These are phyloP conservation scores for Dipteronia sinensis DNA, from an alignment of 345 rosid genomes.

Conservation along the genomic window DNA sequence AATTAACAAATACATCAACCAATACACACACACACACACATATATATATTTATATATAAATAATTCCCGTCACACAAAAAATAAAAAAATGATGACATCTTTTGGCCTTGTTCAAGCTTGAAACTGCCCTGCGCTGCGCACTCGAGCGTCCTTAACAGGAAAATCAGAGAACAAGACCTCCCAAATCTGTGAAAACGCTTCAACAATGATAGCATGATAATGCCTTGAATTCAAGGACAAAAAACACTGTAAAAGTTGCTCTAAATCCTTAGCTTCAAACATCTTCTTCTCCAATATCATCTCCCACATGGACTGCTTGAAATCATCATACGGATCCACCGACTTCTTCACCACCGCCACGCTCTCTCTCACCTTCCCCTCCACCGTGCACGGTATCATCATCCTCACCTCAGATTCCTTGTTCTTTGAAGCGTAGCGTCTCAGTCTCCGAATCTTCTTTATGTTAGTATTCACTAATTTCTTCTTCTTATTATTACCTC, in stretches of 20 bases:
- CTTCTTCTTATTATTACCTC: slow-evolving; percentile 10
- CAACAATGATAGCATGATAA: slow-evolving; percentile 49
- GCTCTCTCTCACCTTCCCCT: slow-evolving; percentile 43
- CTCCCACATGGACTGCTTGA: slow-evolving; percentile 65
- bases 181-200: slow-evolving; percentile 63
- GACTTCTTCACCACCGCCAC: slow-evolving; percentile 64
- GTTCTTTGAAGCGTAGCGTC: slow-evolving; percentile 25
- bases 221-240: slow-evolving; percentile 49
- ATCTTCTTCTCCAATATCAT: slow-evolving; percentile 60
- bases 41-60: not conserved
- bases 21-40: not conserved
- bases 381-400: slow-evolving; percentile 16
- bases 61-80: not conserved
- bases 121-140: not conserved
- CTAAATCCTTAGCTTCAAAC: slow-evolving; percentile 46
- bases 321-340: slow-evolving; percentile 54
- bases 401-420: slow-evolving; percentile 18
- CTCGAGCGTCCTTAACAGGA: slow-evolving; percentile 8
- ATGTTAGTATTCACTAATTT: not conserved
- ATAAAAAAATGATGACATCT: not conserved
- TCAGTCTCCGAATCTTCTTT: slow-evolving; percentile 13
- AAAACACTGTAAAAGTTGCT: slow-evolving; percentile 57
- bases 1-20: not conserved
- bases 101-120: not conserved
- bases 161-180: slow-evolving; percentile 42